Percentiles rank a stretch among this genome's conserved stretches.
Evolutionary conservation across 805 yeast genomes (phyloP).

Genomic region (Saccharomycopsis javanensis): DNA sequence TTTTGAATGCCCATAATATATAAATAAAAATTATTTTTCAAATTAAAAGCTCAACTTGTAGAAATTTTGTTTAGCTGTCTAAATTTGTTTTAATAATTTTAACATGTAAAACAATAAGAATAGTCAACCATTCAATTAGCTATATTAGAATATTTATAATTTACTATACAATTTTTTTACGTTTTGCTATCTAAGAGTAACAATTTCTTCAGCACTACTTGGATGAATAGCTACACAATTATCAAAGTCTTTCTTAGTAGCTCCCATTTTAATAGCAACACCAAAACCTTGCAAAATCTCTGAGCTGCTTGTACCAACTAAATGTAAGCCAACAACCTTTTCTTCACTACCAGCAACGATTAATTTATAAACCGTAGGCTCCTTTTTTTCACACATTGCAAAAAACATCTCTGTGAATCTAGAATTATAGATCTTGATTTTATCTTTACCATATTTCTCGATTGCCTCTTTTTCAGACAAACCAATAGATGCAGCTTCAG

Average conservation of each 20-base stretch:
- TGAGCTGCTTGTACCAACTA: conserved; percentile 83
- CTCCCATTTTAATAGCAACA: conserved; percentile 98
- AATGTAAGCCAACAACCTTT: conserved; percentile 90
- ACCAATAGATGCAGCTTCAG: conserved; percentile 95
- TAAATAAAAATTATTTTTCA: neutral
- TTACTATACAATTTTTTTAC: neutral
- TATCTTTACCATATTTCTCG: conserved; percentile 66
- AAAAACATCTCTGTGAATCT: conserved; percentile 88
- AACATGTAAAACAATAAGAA: neutral
- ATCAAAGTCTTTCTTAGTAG: conserved; percentile 93
- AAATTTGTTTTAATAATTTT: neutral
- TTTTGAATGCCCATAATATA: neutral
- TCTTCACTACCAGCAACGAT: conserved; percentile 72
- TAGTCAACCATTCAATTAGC: neutral
- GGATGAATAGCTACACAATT: conserved; percentile 97
- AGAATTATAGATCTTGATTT: conserved; percentile 73
- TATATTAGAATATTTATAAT: neutral
- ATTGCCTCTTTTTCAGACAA: conserved; percentile 70
- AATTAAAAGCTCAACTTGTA: neutral
- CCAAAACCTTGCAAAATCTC: conserved; percentile 98
- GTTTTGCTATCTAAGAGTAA: conserved; percentile 45
- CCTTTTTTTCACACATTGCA: conserved; percentile 71
- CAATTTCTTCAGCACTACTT: conserved; percentile 95
- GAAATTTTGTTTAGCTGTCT: neutral
- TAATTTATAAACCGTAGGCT: conserved; percentile 81